Evolutionary conservation across 2,329 filamentous ascomycete genomes (phyloP).

Genomic region (Aspergillus niger): DNA sequence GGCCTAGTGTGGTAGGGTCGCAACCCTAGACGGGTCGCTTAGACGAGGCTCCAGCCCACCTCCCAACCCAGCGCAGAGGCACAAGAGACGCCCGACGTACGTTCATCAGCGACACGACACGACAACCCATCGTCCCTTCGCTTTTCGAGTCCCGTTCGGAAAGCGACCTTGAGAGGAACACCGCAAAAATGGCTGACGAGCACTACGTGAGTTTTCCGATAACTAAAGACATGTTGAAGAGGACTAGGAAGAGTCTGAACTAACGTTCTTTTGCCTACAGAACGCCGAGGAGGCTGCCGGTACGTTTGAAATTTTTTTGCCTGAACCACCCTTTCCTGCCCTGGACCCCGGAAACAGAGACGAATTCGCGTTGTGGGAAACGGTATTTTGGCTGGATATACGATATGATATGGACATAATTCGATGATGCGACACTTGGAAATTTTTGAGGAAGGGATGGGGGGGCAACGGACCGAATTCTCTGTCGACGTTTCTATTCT

Average conservation of each 20-base stretch:
- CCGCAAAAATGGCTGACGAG: constrained; percentile 79
- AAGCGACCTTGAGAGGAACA: constrained; percentile 48
- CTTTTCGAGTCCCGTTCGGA: constrained; percentile 50
- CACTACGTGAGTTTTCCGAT: constrained; percentile 73
- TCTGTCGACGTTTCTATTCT: background rate
- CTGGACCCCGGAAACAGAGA: constrained; percentile 9
- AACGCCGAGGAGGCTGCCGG: constrained; percentile 94
- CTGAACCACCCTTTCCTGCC: constrained; percentile 18
- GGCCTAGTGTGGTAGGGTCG: constrained; percentile 42
- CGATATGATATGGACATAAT: constrained; percentile 20
- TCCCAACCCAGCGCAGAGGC: constrained; percentile 32
- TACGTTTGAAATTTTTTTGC: constrained; percentile 47
- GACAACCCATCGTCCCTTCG: constrained; percentile 44
- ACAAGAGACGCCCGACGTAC: constrained; percentile 31
- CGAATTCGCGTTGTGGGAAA: constrained; percentile 3
- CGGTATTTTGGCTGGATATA: constrained; percentile 4
- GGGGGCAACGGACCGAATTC: background rate
- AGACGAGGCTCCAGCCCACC: constrained; percentile 45
- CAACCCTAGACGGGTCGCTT: constrained; percentile 45
- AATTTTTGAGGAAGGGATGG: background rate
- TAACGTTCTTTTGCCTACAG: constrained; percentile 54
- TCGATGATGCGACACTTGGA: background rate
- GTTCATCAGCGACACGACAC: constrained; percentile 41
- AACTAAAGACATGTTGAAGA: background rate
- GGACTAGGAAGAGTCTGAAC: constrained; percentile 25